These are phyloP conservation scores for Hypoxylon lienhwacheense DNA, from an alignment of 495 filamentous ascomycete genomes.

Conservation along the genomic window DNA sequence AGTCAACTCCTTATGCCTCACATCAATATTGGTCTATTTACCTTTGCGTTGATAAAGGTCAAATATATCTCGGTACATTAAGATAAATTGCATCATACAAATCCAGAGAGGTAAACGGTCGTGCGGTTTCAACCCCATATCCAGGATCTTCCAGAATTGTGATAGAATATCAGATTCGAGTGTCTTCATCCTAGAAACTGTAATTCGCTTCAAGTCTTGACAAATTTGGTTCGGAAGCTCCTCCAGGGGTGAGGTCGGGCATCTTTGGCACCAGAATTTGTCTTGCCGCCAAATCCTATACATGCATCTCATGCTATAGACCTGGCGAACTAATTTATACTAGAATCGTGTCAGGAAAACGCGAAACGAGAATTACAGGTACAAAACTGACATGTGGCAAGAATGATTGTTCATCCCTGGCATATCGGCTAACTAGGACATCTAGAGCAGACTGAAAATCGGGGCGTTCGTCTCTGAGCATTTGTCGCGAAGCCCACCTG, in stretches of 20 bases:
- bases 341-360: slow-evolving; percentile 31
- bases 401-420: slow-evolving; percentile 18
- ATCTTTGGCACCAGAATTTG: slow-evolving; percentile 29
- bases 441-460: slow-evolving; percentile 37
- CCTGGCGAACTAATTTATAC: slow-evolving; percentile 37
- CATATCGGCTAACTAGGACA: slow-evolving; percentile 26
- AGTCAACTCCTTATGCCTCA: slow-evolving; percentile 3
- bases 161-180: slow-evolving; percentile 31
- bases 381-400: slow-evolving; percentile 34
- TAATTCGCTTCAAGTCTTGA: slow-evolving; percentile 31
- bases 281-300: slow-evolving; percentile 41
- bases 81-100: slow-evolving; percentile 38
- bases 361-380: neutral
- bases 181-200: slow-evolving; percentile 28
- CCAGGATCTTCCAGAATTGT: slow-evolving; percentile 26
- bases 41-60: slow-evolving; percentile 22
- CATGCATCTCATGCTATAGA: slow-evolving; percentile 39
- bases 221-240: slow-evolving; percentile 30
- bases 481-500: slow-evolving; percentile 36
- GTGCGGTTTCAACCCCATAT: slow-evolving; percentile 26
- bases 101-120: slow-evolving; percentile 39
- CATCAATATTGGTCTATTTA: slow-evolving; percentile 8
- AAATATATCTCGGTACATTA: slow-evolving; percentile 37
- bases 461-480: slow-evolving; percentile 20
- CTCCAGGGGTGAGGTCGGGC: slow-evolving; percentile 8